phyloP scores from a whole-genome alignment of 305 asterid genomes.

The Fraxinus dipetala region DNA sequence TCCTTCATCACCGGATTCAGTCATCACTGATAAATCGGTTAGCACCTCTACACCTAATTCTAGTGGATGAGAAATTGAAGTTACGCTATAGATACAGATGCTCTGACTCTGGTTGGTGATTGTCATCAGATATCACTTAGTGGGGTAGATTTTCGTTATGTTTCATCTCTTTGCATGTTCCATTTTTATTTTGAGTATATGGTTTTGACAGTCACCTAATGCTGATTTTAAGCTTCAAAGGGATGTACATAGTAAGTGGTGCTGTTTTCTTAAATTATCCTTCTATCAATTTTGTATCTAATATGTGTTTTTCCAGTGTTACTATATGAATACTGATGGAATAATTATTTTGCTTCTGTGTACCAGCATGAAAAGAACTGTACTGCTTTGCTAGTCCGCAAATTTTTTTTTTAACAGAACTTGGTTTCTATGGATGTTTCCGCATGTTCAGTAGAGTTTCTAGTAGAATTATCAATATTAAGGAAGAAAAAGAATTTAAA shows the following conservation, averaged over 20 bases:
- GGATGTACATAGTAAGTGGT: slow-evolving; percentile 33
- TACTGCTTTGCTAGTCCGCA: not conserved
- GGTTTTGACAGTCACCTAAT: not conserved
- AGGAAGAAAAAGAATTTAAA: not conserved
- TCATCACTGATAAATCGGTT: slow-evolving; percentile 25
- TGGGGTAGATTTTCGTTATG: not conserved
- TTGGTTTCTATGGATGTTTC: not conserved
- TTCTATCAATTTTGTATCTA: not conserved
- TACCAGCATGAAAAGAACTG: not conserved
- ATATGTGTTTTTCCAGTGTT: not conserved
- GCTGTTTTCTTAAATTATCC: not conserved
- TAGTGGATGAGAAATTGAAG: slow-evolving; percentile 34
- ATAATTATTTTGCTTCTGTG: not conserved
- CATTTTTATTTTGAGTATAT: not conserved
- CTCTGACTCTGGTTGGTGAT: slow-evolving; percentile 9
- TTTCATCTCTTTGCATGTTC: slow-evolving; percentile 12
- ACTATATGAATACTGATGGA: not conserved
- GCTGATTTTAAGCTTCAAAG: slow-evolving; percentile 8
- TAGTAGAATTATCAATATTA: not conserved
- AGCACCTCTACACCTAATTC: slow-evolving; percentile 43
- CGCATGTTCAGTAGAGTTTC: not conserved
- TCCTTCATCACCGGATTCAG: slow-evolving; percentile 47
- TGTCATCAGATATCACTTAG: slow-evolving; percentile 11
- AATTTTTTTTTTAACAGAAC: not conserved
- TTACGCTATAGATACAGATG: slow-evolving; percentile 1